phyloP scores from a whole-genome alignment of 371 early-diverging fungal genomes.

The Saksenaea vasiformis region DNA sequence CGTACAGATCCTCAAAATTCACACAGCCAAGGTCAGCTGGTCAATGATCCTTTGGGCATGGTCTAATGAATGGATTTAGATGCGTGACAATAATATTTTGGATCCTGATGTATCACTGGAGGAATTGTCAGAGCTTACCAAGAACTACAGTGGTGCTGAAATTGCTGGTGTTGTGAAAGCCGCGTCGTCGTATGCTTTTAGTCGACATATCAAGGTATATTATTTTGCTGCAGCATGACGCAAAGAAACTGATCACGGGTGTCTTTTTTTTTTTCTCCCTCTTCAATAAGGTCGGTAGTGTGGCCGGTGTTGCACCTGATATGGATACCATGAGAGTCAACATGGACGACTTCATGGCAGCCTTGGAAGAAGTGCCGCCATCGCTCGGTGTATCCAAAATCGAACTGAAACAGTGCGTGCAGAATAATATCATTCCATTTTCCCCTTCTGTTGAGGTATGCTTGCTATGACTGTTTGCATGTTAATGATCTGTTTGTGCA shows the following conservation, averaged over 20 bases:
- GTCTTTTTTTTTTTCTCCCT: neutral
- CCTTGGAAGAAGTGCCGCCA: conserved; percentile 96
- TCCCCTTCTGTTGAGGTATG: conserved; percentile 67
- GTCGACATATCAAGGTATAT: conserved; percentile 90
- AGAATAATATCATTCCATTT: conserved; percentile 87
- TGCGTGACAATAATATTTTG: conserved; percentile 86
- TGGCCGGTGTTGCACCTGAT: conserved; percentile 79
- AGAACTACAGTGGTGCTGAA: conserved; percentile 99
- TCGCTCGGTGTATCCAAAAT: conserved; percentile 97
- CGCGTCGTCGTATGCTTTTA: conserved; percentile 99
- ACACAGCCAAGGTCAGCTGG: conserved; percentile 72
- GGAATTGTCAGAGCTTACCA: conserved; percentile 92
- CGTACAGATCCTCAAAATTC: conserved; percentile 93
- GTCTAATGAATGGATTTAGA: conserved; percentile 48
- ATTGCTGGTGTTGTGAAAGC: conserved; percentile 97
- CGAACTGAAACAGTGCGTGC: conserved; percentile 84
- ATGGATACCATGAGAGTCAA: conserved; percentile 89
- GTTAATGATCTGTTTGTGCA: conserved; percentile 9
- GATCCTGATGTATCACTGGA: conserved; percentile 87
- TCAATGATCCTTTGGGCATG: neutral
- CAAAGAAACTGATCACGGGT: neutral
- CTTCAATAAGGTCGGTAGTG: conserved; percentile 60
- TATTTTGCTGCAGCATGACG: neutral
- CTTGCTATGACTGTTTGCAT: neutral
- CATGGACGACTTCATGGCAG: conserved; percentile 92